Percentiles rank a stretch among this genome's conserved stretches.
These are phyloP conservation scores for Calonectria crousiana DNA, from an alignment of 2,329 filamentous ascomycete genomes.

Conservation along the genomic window DNA sequence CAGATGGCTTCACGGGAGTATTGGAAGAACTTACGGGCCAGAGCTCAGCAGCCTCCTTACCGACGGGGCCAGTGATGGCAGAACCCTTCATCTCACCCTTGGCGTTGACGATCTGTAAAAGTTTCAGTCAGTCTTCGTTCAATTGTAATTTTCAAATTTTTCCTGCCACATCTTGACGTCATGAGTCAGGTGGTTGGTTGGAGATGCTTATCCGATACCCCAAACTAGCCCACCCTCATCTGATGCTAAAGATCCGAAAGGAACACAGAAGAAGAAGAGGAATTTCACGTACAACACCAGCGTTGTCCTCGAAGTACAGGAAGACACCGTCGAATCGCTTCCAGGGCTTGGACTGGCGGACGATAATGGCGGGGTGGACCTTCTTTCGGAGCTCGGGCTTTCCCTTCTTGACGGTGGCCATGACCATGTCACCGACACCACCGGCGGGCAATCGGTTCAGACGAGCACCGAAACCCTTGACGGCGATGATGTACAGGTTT, in stretches of 20 bases:
- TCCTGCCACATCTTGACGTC: background rate
- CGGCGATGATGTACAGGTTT: slow-evolving; percentile 99
- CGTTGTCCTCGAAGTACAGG: slow-evolving; percentile 99
- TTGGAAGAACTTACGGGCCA: slow-evolving; percentile 84
- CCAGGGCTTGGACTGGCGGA: slow-evolving; percentile 99
- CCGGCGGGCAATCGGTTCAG: slow-evolving; percentile 97
- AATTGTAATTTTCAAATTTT: background rate
- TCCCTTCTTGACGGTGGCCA: slow-evolving; percentile 99
- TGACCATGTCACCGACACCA: slow-evolving; percentile 99
- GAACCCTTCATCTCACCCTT: slow-evolving; percentile 99
- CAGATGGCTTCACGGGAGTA: background rate
- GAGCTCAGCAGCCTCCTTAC: slow-evolving; percentile 99
- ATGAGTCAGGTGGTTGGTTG: background rate
- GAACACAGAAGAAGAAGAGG: background rate
- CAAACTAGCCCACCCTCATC: background rate
- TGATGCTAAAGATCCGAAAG: background rate
- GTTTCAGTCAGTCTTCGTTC: slow-evolving; percentile 49
- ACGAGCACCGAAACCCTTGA: slow-evolving; percentile 98
- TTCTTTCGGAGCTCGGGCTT: slow-evolving; percentile 99
- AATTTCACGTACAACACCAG: slow-evolving; percentile 85
- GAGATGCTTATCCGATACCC: background rate
- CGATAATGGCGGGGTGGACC: slow-evolving; percentile 99
- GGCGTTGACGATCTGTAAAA: slow-evolving; percentile 92
- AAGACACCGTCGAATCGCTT: slow-evolving; percentile 98
- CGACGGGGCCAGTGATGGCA: slow-evolving; percentile 98